Conservation (phyloP, 192 early-diverging fungal species). For the Coemansia sp. region DNA sequence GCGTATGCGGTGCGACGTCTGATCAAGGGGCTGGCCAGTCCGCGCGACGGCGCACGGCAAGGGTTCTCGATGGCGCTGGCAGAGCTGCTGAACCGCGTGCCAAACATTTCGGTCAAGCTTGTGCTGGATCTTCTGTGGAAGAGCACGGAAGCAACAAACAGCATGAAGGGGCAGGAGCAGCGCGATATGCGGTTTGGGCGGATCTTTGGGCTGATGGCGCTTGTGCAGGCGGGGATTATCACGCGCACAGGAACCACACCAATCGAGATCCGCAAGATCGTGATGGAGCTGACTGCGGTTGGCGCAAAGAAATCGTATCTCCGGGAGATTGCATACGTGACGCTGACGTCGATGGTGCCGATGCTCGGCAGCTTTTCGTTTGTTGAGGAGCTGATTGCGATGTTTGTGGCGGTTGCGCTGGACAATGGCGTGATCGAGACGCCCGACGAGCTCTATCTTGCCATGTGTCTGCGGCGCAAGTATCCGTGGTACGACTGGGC, state of each 20-base stretch:
- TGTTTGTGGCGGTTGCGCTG: slow-evolving; percentile 45
- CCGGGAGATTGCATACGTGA: slow-evolving; percentile 72
- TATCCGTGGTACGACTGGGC: slow-evolving; percentile 48
- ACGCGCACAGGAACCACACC: slow-evolving; percentile 60
- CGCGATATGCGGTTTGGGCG: slow-evolving; percentile 88
- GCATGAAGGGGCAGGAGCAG: slow-evolving; percentile 86
- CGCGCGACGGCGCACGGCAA: slow-evolving; percentile 87
- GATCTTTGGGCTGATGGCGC: slow-evolving; percentile 84
- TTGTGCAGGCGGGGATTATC: slow-evolving; percentile 79
- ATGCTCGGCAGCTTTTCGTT: slow-evolving; percentile 20
- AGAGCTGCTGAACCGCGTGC: slow-evolving; percentile 64
- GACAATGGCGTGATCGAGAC: slow-evolving; percentile 50
- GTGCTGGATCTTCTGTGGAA: slow-evolving; percentile 73
- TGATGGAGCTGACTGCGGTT: slow-evolving; percentile 67
- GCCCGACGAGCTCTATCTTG: slow-evolving; percentile 52
- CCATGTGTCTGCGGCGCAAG: slow-evolving; percentile 34
- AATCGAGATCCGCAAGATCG: slow-evolving; percentile 73
- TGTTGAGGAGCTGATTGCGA: slow-evolving; percentile 35
- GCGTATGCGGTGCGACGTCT: slow-evolving; percentile 86
- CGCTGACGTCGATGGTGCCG: slow-evolving; percentile 58
- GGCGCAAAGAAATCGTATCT: slow-evolving; percentile 79
- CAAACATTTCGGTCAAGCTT: slow-evolving; percentile 56
- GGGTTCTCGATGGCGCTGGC: slow-evolving; percentile 94
- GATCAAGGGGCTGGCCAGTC: slow-evolving; percentile 82
- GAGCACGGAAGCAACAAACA: slow-evolving; percentile 57